These are phyloP conservation scores for Bipolaris sorokiniana DNA, from an alignment of 2,329 filamentous ascomycete genomes.

Conservation along the genomic window DNA sequence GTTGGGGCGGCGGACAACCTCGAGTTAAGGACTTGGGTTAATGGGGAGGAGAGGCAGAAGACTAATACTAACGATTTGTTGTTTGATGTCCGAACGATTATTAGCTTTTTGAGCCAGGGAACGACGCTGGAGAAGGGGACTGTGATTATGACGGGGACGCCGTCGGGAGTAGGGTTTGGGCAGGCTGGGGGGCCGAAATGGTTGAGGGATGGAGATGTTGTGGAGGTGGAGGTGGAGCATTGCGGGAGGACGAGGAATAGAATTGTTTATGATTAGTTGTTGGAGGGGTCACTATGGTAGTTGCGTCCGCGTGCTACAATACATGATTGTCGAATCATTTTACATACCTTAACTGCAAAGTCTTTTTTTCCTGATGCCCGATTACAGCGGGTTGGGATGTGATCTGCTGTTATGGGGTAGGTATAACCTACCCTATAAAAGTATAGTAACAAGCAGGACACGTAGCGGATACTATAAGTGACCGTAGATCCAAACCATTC, in stretches of 20 bases:
- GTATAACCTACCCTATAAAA: too few relatives aligned
- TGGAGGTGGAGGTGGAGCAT: constrained; percentile 39
- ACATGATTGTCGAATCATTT: neutral
- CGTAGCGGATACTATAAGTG: too few relatives aligned
- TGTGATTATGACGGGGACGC: constrained; percentile 56
- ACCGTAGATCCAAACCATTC: too few relatives aligned
- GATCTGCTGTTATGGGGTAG: too few relatives aligned
- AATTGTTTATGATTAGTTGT: neutral
- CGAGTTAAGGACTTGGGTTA: constrained; percentile 48
- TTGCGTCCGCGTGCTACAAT: neutral
- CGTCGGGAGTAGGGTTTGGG: constrained; percentile 51
- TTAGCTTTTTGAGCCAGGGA: constrained; percentile 52
- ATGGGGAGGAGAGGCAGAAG: constrained; percentile 54
- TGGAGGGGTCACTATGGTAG: neutral
- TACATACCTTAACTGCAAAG: too few relatives aligned
- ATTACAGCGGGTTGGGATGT: too few relatives aligned
- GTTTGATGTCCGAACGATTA: constrained; percentile 51
- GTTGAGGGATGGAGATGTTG: constrained; percentile 48
- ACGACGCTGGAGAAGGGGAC: constrained; percentile 50
- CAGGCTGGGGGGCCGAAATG: constrained; percentile 41
- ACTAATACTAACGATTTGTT: constrained; percentile 47
- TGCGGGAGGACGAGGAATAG: neutral
- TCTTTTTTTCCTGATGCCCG: too few relatives aligned
- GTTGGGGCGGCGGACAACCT: constrained; percentile 51
- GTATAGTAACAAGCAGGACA: too few relatives aligned